Conservation (phyloP, 2,329 filamentous ascomycete genomes). For the Anthostomella pinea region DNA sequence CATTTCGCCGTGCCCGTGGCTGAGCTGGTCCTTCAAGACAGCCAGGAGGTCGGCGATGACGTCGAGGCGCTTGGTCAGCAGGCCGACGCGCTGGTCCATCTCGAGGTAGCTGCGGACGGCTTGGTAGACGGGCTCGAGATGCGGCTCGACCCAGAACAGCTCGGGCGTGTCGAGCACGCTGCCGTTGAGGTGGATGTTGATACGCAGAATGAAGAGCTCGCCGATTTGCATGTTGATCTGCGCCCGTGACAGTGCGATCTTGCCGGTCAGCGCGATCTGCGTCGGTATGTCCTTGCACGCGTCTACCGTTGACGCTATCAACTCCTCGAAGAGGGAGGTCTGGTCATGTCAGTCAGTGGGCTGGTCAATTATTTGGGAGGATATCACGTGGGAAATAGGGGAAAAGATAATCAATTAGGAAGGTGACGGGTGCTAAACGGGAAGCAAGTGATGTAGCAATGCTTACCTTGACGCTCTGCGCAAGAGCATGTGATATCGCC, state of each 20-base stretch:
- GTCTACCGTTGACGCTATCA: conserved; percentile 90
- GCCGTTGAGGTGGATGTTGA: conserved; percentile 97
- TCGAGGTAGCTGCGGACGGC: conserved; percentile 93
- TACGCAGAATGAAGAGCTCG: conserved; percentile 94
- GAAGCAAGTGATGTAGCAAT: too few species aligned
- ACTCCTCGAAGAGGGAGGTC: conserved; percentile 93
- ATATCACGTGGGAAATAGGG: neutral
- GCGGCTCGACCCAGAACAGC: conserved; percentile 97
- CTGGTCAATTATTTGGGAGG: conserved; percentile 1
- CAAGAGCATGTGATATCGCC: conserved; percentile 90
- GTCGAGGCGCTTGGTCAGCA: conserved; percentile 85
- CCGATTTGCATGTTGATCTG: conserved; percentile 99
- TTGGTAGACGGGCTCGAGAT: conserved; percentile 93
- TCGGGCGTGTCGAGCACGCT: conserved; percentile 95
- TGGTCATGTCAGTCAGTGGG: conserved; percentile 31
- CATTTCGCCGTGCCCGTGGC: conserved; percentile 87
- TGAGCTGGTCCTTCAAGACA: conserved; percentile 92
- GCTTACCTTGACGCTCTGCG: conserved; percentile 88
- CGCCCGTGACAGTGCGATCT: conserved; percentile 80
- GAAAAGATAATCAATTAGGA: neutral
- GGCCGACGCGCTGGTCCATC: conserved; percentile 91
- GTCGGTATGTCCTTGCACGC: conserved; percentile 89
- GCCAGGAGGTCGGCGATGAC: conserved; percentile 92
- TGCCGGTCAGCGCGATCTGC: conserved; percentile 88
- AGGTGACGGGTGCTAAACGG: conserved; percentile 2